phyloP scores from a whole-genome alignment of 2,329 filamentous ascomycete species.

The Penicillium thymicola region DNA sequence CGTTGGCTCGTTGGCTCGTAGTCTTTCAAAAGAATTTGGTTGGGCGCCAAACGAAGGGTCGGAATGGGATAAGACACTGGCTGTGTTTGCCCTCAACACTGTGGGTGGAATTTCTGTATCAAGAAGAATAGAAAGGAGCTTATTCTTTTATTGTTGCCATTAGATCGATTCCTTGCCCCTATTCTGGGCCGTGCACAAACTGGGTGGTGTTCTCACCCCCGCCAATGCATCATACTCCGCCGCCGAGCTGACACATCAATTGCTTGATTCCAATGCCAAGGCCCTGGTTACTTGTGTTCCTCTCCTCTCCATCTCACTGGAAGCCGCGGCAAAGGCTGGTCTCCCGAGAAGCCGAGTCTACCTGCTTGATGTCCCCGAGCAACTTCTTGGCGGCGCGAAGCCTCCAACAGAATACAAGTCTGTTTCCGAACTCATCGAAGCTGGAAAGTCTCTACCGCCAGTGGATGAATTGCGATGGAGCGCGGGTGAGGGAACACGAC shows the following conservation, averaged over 20 bases:
- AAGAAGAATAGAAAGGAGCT: not conserved
- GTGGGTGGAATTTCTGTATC: constrained; percentile 44
- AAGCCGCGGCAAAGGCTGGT: constrained; percentile 61
- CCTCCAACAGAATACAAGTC: constrained; percentile 54
- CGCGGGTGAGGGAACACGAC: constrained; percentile 49
- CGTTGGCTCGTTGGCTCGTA: constrained; percentile 65
- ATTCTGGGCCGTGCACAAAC: constrained; percentile 69
- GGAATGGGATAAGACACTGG: constrained; percentile 79
- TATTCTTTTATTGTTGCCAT: not conserved
- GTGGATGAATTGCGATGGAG: constrained; percentile 42
- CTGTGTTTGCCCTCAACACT: constrained; percentile 75
- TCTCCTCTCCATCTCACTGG: constrained; percentile 61
- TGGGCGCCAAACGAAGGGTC: constrained; percentile 67
- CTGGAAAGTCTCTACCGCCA: constrained; percentile 50
- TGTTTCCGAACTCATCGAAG: constrained; percentile 61
- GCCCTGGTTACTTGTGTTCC: constrained; percentile 69
- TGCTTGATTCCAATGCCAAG: constrained; percentile 65
- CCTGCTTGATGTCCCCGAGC: constrained; percentile 64
- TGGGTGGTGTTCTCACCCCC: constrained; percentile 70
- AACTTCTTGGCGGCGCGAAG: constrained; percentile 48
- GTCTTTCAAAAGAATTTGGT: constrained; percentile 66
- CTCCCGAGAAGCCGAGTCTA: constrained; percentile 65
- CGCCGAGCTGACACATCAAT: constrained; percentile 67
- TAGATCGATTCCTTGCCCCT: constrained; percentile 73
- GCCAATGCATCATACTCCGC: constrained; percentile 73